Evolutionary conservation across 768 basidiomycete genomes (phyloP).

Genomic region (Amanita exitialis): DNA sequence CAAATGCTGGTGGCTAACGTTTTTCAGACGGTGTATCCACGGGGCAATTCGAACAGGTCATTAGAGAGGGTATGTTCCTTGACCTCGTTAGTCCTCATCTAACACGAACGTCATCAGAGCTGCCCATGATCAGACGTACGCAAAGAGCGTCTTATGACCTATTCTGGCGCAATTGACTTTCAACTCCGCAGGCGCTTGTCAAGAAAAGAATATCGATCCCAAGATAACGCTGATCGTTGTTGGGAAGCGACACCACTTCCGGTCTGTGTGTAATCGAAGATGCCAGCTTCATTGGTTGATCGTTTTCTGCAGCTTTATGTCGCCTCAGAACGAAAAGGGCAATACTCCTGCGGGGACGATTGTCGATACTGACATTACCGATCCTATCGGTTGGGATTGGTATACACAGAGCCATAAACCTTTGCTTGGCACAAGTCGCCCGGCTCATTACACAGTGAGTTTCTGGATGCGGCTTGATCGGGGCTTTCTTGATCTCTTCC

Average conservation of each 20-base stretch:
- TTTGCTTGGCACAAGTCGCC: constrained; percentile 60
- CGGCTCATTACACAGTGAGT: constrained; percentile 36
- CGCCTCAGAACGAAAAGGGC: constrained; percentile 48
- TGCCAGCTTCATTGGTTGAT: background rate
- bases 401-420: constrained; percentile 73
- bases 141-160: background rate
- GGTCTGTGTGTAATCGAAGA: constrained; percentile 14
- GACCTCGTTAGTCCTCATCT: background rate
- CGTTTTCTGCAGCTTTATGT: background rate
- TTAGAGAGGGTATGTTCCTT: constrained; percentile 39
- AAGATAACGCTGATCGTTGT: constrained; percentile 76
- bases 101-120: constrained; percentile 27
- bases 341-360: constrained; percentile 76
- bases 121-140: constrained; percentile 49
- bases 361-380: constrained; percentile 60
- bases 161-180: background rate
- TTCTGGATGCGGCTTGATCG: constrained; percentile 4
- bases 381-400: constrained; percentile 69
- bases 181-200: constrained; percentile 45
- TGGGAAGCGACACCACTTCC: constrained; percentile 66
- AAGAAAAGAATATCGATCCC: constrained; percentile 42
- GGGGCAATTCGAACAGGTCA: constrained; percentile 35
- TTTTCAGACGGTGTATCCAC: constrained; percentile 38
- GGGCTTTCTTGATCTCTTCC: background rate
- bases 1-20: constrained; percentile 11